A percentile compares a stretch with the other conserved stretches of the same genome.
These are phyloP conservation scores for Mimosa bimucronata DNA, from an alignment of 306 rosid species.

Conservation along the genomic window DNA sequence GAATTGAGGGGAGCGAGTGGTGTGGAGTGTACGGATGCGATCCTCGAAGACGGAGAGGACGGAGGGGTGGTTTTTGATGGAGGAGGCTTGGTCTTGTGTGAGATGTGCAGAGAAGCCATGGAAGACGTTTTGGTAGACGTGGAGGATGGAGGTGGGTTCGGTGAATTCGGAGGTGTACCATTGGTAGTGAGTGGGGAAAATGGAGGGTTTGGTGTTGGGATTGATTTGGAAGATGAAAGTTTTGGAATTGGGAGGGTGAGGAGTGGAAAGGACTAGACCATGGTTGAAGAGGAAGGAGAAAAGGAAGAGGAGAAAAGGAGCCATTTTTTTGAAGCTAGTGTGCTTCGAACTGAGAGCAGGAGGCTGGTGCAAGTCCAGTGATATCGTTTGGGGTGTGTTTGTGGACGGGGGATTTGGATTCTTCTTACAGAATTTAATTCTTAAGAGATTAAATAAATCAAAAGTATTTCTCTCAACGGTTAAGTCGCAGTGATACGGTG, in stretches of 20 bases:
- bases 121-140: conserved; percentile 74
- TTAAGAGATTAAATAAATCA: too few species aligned
- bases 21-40: conserved; percentile 76
- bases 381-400: neutral
- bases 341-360: neutral
- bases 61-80: conserved; percentile 56
- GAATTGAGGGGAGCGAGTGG: conserved; percentile 95
- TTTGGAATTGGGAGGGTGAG: conserved; percentile 39
- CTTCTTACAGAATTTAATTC: neutral
- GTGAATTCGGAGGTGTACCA: conserved; percentile 84
- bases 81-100: conserved; percentile 42
- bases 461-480: neutral
- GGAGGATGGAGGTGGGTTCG: conserved; percentile 60
- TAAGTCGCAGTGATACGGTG: neutral
- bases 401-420: conserved; percentile 4
- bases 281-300: conserved; percentile 34
- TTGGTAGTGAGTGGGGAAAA: conserved; percentile 77
- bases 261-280: conserved; percentile 9
- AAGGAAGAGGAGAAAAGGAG: conserved; percentile 15
- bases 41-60: conserved; percentile 78
- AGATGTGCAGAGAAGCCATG: conserved; percentile 91
- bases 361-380: neutral
- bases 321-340: neutral
- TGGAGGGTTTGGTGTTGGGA: conserved; percentile 64
- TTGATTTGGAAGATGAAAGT: conserved; percentile 78